Evolutionary conservation across 2,329 filamentous ascomycete species (phyloP), one percentile per base, ranked within the genome.

Genomic region (Aspergillus carbonarius): DNA sequence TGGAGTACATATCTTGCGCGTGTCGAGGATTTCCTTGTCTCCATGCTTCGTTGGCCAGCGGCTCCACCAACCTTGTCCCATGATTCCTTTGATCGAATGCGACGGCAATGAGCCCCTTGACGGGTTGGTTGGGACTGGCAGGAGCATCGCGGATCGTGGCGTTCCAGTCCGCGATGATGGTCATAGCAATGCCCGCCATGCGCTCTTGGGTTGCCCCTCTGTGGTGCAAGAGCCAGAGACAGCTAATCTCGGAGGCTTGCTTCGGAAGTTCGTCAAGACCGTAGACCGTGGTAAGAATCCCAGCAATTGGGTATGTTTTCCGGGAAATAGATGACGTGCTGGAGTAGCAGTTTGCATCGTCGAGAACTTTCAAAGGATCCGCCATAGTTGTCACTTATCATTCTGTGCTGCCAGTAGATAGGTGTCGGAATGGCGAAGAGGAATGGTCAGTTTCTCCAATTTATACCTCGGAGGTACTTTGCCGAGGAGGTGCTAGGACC

Each of bases 1-100:
- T 85, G 30, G 85, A 87, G 72, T 95, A 92, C 92, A 99, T 96
- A 74, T 99, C 95, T 71, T 91, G 86, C 0, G 92, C 93, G 78
- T 98, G 95, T 6, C 82, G 84, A 7, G 83, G 79, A 71, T 97
- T 96, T 30, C 92, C 92, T 37, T 85, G 76, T 44, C 85, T 83
- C 93, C 93, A 98, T 4, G 88, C 82, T 66, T 88, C 81, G 72
- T 97, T 98, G 25, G 89, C 86, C 17, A 82, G 66, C 7, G 83
- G 77, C 66, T 88, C 82, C 1, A 93, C 84, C 59, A 87, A 75
- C 55, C 95, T 81, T 2, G 84, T 83, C 25, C 95, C 95, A 76
- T 98, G 95, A 74, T 98, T 98, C 47, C 93, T 85, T 79, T 96
- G 92, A 76, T 98, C 95, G 74, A 96, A 96, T 2, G 89, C 85